Percentiles rank a stretch among this genome's conserved stretches.
These are phyloP conservation scores for Zoysia japonica DNA, from an alignment of 176 grass and related monocot species.

Conservation along the genomic window DNA sequence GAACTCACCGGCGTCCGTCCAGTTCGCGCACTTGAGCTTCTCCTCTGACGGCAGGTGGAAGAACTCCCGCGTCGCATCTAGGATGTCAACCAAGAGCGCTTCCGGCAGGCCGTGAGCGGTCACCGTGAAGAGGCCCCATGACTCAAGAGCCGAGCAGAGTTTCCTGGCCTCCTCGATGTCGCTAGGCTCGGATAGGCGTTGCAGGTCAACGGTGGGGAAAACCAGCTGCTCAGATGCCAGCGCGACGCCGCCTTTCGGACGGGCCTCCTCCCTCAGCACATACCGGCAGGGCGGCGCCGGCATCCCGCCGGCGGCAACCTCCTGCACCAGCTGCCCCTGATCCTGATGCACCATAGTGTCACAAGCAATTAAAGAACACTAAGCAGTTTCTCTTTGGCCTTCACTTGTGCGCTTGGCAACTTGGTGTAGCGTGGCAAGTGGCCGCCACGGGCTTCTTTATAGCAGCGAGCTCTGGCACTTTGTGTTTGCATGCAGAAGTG, in stretches of 20 bases:
- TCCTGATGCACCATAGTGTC: constrained; percentile 45
- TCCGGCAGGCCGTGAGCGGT: constrained; percentile 35
- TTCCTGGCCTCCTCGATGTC: constrained; percentile 43
- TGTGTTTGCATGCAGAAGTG: too few relatives aligned
- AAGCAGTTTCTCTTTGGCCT: too few relatives aligned
- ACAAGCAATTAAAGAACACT: too few relatives aligned
- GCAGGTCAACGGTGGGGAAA: constrained; percentile 55
- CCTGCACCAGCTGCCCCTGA: constrained; percentile 48
- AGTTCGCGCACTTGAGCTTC: constrained; percentile 52
- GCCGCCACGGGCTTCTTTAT: too few relatives aligned
- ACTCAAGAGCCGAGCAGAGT: constrained; percentile 45
- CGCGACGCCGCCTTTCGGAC: neutral
- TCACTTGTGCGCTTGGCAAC: too few relatives aligned
- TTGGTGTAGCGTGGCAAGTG: too few relatives aligned
- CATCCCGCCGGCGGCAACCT: constrained; percentile 29
- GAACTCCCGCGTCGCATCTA: constrained; percentile 37
- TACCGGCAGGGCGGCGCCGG: constrained; percentile 38
- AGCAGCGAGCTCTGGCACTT: too few relatives aligned
- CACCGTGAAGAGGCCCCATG: constrained; percentile 61
- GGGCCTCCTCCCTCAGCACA: constrained; percentile 31
- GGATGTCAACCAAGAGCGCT: constrained; percentile 39
- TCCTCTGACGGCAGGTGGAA: constrained; percentile 48
- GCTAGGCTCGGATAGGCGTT: constrained; percentile 22
- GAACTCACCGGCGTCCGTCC: constrained; percentile 32
- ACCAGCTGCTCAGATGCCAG: neutral